Evolutionary conservation across 2,329 filamentous ascomycete genomes (phyloP).

Genomic region (Colletotrichum siamense): DNA sequence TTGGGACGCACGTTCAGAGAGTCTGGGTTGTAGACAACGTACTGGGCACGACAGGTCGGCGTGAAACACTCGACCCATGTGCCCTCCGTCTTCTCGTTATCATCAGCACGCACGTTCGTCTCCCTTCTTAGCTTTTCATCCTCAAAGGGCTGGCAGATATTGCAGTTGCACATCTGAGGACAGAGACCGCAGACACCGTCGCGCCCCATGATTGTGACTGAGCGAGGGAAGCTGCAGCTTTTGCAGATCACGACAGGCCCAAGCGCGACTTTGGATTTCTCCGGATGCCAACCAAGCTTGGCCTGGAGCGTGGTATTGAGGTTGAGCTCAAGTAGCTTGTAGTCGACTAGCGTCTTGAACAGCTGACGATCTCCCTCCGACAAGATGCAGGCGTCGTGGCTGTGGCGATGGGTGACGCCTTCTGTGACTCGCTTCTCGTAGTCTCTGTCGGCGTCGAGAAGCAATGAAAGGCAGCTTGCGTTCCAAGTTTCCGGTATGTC

Average conservation of each 20-base stretch:
- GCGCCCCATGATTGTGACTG: constrained; percentile 52
- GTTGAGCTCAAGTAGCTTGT: constrained; percentile 52
- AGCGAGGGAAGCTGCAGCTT: constrained; percentile 49
- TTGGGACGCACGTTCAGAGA: constrained; percentile 49
- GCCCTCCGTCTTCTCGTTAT: constrained; percentile 34
- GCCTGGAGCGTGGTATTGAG: constrained; percentile 48
- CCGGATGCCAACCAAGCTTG: constrained; percentile 48
- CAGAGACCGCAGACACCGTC: constrained; percentile 48
- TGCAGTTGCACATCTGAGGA: constrained; percentile 25
- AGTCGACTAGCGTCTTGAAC: constrained; percentile 50
- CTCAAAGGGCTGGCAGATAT: constrained; percentile 21
- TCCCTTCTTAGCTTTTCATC: constrained; percentile 27
- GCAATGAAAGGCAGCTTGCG: constrained; percentile 45
- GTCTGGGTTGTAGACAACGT: constrained; percentile 51
- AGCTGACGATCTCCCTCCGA: constrained; percentile 40
- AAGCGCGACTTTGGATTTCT: constrained; percentile 46
- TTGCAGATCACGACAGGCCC: constrained; percentile 48
- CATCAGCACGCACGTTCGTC: constrained; percentile 34
- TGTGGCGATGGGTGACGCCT: constrained; percentile 22
- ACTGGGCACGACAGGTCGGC: constrained; percentile 50
- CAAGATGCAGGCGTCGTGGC: constrained; percentile 32
- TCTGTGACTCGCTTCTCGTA: constrained; percentile 32
- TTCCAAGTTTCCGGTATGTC: constrained; percentile 57
- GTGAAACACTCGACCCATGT: constrained; percentile 54
- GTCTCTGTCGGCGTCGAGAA: constrained; percentile 51